A percentile compares a stretch with the other conserved stretches of the same genome.
These are phyloP conservation scores for Argentina anserina DNA, from an alignment of 306 rosid species.

Conservation along the genomic window DNA sequence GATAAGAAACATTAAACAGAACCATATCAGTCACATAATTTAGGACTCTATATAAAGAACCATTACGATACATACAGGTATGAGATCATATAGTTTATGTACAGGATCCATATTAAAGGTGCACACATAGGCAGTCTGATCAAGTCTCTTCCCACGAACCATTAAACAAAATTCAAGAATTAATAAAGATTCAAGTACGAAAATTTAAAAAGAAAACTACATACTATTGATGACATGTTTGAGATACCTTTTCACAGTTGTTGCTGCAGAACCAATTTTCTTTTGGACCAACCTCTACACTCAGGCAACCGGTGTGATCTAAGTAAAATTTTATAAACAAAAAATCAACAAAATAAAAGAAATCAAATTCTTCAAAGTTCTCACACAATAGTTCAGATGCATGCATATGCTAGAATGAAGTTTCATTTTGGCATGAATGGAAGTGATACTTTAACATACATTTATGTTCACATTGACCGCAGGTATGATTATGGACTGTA, in stretches of 20 bases:
- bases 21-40: background rate
- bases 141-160: background rate
- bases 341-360: slow-evolving; percentile 22
- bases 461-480: slow-evolving; percentile 70
- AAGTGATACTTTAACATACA: slow-evolving; percentile 34
- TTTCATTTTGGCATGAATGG: background rate
- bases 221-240: slow-evolving; percentile 1
- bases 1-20: background rate
- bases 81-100: background rate
- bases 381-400: background rate
- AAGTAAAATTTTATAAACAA: slow-evolving; percentile 35
- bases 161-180: background rate
- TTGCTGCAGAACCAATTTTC: slow-evolving; percentile 59
- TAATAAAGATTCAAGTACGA: background rate
- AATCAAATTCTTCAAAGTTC: slow-evolving; percentile 9
- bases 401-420: background rate
- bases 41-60: background rate
- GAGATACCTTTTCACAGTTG: slow-evolving; percentile 56
- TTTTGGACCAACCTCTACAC: slow-evolving; percentile 21
- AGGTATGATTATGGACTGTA: slow-evolving; percentile 26
- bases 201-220: background rate
- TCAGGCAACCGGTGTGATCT: slow-evolving; percentile 72
- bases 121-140: background rate
- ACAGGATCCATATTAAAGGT: background rate
- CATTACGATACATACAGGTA: background rate